A percentile compares a stretch with the other conserved stretches of the same genome.
These are phyloP conservation scores for Persicaria maculosa DNA, from an alignment of 148 eudicot genomes.

Conservation along the genomic window DNA sequence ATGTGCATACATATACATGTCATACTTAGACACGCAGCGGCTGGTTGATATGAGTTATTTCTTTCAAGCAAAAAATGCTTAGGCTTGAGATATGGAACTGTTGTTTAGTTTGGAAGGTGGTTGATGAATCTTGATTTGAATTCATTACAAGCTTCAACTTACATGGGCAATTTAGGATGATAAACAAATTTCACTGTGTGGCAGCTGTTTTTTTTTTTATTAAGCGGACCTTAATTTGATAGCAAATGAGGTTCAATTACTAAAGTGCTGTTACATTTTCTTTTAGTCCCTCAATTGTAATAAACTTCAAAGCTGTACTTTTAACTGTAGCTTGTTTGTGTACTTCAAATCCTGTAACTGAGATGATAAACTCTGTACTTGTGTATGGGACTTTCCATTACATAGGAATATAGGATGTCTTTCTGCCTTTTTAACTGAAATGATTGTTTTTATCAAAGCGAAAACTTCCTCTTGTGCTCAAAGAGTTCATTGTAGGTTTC, in stretches of 20 bases:
- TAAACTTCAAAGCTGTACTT: background rate
- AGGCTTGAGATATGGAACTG: background rate
- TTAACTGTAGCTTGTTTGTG: background rate
- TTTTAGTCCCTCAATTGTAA: background rate
- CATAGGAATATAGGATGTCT: background rate
- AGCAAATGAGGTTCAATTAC: background rate
- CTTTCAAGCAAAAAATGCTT: background rate
- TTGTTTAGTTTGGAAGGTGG: too few relatives aligned
- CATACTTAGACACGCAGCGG: background rate
- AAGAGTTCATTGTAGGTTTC: background rate
- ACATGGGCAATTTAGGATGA: background rate
- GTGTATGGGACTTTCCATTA: background rate
- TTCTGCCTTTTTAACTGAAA: background rate
- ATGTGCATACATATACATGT: background rate
- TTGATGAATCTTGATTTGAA: background rate
- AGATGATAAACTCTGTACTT: background rate
- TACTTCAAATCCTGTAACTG: background rate
- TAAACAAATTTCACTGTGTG: background rate
- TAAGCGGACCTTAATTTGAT: background rate
- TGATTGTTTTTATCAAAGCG: background rate
- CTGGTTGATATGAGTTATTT: background rate
- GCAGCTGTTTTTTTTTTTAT: background rate
- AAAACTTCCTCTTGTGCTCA: background rate
- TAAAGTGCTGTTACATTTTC: background rate
- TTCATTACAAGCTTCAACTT: background rate